Base-by-base conservation (phyloP, 208 protist genomes). In the Wallacemonas sp. region DNA sequence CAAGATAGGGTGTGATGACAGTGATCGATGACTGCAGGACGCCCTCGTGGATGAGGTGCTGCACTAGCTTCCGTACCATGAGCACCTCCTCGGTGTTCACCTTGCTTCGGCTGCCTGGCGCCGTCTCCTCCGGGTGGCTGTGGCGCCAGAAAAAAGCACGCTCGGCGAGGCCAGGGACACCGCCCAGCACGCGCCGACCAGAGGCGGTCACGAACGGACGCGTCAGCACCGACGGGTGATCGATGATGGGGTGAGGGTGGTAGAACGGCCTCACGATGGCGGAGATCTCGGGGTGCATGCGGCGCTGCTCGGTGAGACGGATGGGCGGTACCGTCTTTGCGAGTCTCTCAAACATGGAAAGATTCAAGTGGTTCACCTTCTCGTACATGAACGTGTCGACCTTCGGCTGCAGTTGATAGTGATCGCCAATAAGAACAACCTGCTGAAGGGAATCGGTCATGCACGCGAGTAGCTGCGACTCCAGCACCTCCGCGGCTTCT, bases 1-100 rank as follows among this genome's bases (percentile, higher is more conserved):
- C 97, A 19, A 96, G 67, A 70, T 99, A 99, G 0, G 96, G 95
- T 26, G 95, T 98, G 52, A 99, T 81, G 6, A 99, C 81, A 0
- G 93, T 97, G 36, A 98, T 96, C 19, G 85, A 89, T 44, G 76
- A 76, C 71, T 93, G 90, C 75, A 81, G 53, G n/a, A 95, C 85
- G n/a, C 89, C 89, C 37, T 95, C 76, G n/a, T 72, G 70, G 19
- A 83, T 76, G 42, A 96, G 73, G 69, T 95, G 90, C 8, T 53
- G 33, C 24, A 94, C 81, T 30, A 93, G 50, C 46, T 81, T 73
- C 52, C 85, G 64, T 45, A 86, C 81, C 89, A 96, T 96, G 21
- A 76, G 73, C 9, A 92, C 71, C 65, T 97, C 90, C 2, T 74
- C 75, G 10, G 77, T 78, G 74, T 97, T 97, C 2, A 96, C 73